These are phyloP conservation scores for Pterulicium gracile DNA, from an alignment of 1,284 basidiomycete genomes.

Conservation along the genomic window DNA sequence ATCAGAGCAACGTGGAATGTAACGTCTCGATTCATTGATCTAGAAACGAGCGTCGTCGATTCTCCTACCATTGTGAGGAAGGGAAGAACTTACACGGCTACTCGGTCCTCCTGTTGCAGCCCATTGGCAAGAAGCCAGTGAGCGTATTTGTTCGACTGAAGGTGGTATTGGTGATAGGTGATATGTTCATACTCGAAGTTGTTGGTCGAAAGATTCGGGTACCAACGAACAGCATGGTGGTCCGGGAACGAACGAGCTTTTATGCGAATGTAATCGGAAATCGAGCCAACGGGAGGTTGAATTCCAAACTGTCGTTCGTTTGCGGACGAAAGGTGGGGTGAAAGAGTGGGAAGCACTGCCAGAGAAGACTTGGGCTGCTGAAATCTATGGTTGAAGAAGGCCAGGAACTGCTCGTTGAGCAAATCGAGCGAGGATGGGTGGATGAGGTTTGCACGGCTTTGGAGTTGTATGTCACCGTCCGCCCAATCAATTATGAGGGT, in stretches of 20 bases:
- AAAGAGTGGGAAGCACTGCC: conserved; percentile 15
- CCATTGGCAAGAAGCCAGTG: conserved; percentile 30
- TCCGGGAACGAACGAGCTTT: conserved; percentile 21
- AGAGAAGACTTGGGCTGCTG: conserved; percentile 9
- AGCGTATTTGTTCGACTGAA: conserved; percentile 28
- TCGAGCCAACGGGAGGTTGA: conserved; percentile 18
- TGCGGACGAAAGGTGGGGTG: conserved; percentile 22
- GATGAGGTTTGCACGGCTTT: conserved; percentile 5
- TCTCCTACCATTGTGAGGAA: no score
- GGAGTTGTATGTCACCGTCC: conserved; percentile 5
- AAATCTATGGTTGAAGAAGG: conserved; percentile 8
- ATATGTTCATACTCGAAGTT: conserved; percentile 13
- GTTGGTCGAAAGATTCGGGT: conserved; percentile 21
- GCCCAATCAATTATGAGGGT: neutral
- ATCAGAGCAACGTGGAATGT: conserved; percentile 34
- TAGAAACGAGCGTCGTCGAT: no score
- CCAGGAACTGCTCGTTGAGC: conserved; percentile 13
- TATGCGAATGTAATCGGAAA: conserved; percentile 26
- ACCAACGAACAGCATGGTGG: conserved; percentile 28
- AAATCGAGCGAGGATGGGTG: conserved; percentile 10
- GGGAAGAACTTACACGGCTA: conserved; percentile 26
- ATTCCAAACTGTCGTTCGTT: conserved; percentile 20
- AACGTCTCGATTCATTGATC: conserved; percentile 31
- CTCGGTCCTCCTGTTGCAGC: conserved; percentile 28
- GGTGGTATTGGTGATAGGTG: conserved; percentile 30